A percentile compares a stretch with the other conserved stretches of the same genome.
Evolutionary conservation across 2,329 filamentous ascomycete species (phyloP).

Genomic region (Chaetomium sp.): DNA sequence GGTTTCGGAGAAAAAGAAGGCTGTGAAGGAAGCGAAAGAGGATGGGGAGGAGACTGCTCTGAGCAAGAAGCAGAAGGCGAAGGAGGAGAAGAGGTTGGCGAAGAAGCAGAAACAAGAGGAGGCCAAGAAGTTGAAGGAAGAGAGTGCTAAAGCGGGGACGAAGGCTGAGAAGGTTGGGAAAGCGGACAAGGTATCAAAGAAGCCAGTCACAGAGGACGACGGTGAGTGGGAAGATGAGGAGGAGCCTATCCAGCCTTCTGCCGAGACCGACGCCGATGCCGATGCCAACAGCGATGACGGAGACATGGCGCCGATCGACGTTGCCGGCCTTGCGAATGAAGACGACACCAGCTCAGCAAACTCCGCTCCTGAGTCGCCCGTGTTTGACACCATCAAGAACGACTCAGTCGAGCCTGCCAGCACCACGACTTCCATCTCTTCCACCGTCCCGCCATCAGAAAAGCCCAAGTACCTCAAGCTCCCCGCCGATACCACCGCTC

Average conservation of each 20-base stretch:
- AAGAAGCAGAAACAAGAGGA: conserved; percentile 41
- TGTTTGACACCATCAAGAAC: conserved; percentile 48
- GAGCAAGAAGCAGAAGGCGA: conserved; percentile 30
- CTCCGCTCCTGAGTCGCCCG: conserved; percentile 52
- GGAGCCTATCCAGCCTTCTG: conserved; percentile 17
- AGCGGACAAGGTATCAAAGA: conserved; percentile 38
- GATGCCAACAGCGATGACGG: conserved; percentile 25
- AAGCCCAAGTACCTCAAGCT: conserved; percentile 61
- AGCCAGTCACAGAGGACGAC: conserved; percentile 30
- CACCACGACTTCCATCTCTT: conserved; percentile 63
- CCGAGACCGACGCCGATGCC: conserved; percentile 18
- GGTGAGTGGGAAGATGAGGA: conserved; percentile 9
- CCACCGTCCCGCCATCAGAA: conserved; percentile 52
- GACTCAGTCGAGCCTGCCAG: conserved; percentile 43
- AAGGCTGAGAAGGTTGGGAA: conserved; percentile 24
- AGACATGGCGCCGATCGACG: conserved; percentile 40
- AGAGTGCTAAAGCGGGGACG: conserved; percentile 16
- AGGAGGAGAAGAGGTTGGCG: conserved; percentile 45
- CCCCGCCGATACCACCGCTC: conserved; percentile 64
- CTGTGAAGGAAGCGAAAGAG: conserved; percentile 23
- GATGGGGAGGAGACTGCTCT: conserved; percentile 14
- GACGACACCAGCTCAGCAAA: conserved; percentile 37
- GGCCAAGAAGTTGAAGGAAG: conserved; percentile 26
- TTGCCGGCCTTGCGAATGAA: conserved; percentile 43
- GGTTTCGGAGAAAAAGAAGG: conserved; percentile 53